These are phyloP conservation scores for Candida mesenterica DNA, from an alignment of 1,139 yeast genomes.

Conservation along the genomic window DNA sequence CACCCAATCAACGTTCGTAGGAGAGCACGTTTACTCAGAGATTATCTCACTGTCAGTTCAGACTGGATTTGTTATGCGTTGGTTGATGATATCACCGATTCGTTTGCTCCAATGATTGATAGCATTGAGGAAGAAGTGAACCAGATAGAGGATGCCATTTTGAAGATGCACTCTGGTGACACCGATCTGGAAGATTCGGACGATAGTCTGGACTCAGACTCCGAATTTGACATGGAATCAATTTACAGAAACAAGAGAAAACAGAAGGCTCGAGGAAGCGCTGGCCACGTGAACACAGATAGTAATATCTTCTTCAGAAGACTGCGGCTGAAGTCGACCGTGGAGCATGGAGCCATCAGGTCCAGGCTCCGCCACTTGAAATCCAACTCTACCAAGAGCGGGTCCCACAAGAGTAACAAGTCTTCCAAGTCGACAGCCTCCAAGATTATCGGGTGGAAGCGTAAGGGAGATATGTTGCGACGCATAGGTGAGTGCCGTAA, in stretches of 20 bases:
- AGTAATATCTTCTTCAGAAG: slow-evolving; percentile 36
- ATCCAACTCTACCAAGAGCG: slow-evolving; percentile 11
- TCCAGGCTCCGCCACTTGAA: slow-evolving; percentile 15
- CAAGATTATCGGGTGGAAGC: slow-evolving; percentile 73
- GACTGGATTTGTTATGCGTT: slow-evolving; percentile 98
- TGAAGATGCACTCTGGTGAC: slow-evolving; percentile 77
- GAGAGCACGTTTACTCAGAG: slow-evolving; percentile 82
- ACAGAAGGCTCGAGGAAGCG: neutral
- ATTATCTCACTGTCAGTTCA: slow-evolving; percentile 83
- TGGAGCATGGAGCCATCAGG: slow-evolving; percentile 23
- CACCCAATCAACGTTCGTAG: slow-evolving; percentile 95
- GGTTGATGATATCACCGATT: slow-evolving; percentile 95
- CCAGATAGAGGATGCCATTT: slow-evolving; percentile 84
- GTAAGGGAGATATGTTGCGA: slow-evolving; percentile 91
- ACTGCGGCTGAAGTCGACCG: slow-evolving; percentile 40
- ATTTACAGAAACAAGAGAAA: neutral
- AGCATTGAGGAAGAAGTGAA: slow-evolving; percentile 92
- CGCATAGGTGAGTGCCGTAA: slow-evolving; percentile 94
- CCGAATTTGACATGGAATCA: slow-evolving; percentile 8
- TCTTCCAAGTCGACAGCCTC: slow-evolving; percentile 42
- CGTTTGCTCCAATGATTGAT: slow-evolving; percentile 94
- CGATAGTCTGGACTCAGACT: slow-evolving; percentile 14
- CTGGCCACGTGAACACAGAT: slow-evolving; percentile 4
- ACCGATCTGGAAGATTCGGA: slow-evolving; percentile 37
- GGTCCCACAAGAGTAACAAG: slow-evolving; percentile 13